Evolutionary conservation across 768 basidiomycete species (phyloP).

Genomic region (Boletus subcaerulescens): DNA sequence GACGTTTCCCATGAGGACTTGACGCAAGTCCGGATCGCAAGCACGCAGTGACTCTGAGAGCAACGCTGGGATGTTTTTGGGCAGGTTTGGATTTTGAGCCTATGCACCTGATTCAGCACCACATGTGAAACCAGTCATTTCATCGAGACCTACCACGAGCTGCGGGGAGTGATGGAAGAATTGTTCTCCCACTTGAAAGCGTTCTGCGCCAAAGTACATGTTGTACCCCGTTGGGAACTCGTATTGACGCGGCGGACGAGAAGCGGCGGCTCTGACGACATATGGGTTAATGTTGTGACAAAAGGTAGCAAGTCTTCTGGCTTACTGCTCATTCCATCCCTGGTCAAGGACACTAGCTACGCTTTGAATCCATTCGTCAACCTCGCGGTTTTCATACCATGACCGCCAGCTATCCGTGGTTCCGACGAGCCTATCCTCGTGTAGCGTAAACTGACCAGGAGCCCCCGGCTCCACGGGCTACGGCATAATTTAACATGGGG

Average conservation of each 20-base stretch:
- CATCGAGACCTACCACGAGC: conserved; percentile 41
- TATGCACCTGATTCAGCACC: conserved; percentile 19
- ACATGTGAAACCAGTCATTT: background rate
- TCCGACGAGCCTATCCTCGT: conserved; percentile 67
- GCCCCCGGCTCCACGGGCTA: conserved; percentile 73
- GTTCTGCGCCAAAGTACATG: conserved; percentile 75
- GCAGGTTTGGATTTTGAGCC: conserved; percentile 62
- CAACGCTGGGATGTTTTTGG: conserved; percentile 72
- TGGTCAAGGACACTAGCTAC: conserved; percentile 83
- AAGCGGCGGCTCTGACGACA: conserved; percentile 50
- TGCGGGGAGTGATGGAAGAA: conserved; percentile 74
- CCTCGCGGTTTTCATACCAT: conserved; percentile 79
- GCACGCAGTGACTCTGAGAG: conserved; percentile 76
- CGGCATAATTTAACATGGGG: conserved; percentile 5
- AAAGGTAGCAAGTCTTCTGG: background rate
- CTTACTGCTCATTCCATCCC: conserved; percentile 87
- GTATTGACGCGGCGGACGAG: conserved; percentile 65
- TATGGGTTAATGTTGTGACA: background rate
- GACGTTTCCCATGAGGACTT: conserved; percentile 87
- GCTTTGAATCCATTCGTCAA: conserved; percentile 93
- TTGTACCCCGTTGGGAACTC: conserved; percentile 97
- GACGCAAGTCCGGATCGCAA: conserved; percentile 89
- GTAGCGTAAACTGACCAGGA: conserved; percentile 63
- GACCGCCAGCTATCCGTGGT: conserved; percentile 80
- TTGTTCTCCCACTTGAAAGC: conserved; percentile 83